phyloP scores from a whole-genome alignment of 1,284 basidiomycete genomes.

The Cystobasidium pallidum region DNA sequence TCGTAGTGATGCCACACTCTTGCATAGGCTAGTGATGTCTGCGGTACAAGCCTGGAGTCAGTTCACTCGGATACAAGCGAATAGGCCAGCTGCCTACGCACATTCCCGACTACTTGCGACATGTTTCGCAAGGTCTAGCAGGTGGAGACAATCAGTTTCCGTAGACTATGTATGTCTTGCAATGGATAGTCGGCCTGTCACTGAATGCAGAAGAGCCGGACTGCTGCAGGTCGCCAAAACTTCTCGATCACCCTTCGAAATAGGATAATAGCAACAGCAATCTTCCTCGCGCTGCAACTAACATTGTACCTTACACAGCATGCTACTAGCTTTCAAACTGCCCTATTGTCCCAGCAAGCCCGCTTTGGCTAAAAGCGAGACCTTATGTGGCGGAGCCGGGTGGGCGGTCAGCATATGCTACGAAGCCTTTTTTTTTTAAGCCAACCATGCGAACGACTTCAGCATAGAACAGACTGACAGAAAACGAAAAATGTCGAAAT shows the following conservation, averaged over 20 bases:
- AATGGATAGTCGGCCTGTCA: background rate
- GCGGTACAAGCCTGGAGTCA: constrained; percentile 13
- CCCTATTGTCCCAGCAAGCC: no score
- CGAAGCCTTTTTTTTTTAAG: no score
- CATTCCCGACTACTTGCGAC: constrained; percentile 43
- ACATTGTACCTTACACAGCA: no score
- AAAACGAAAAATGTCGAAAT: no score
- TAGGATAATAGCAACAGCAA: no score
- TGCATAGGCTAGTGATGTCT: constrained; percentile 92
- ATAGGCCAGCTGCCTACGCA: background rate
- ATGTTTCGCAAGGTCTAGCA: background rate
- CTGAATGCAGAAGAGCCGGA: background rate
- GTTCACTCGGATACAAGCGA: background rate
- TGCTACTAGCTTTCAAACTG: no score
- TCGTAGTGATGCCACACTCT: constrained; percentile 95
- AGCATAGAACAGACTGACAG: no score
- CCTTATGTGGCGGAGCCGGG: no score
- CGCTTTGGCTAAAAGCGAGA: no score
- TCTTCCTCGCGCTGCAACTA: no score
- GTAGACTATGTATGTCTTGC: background rate
- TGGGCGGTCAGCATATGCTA: no score
- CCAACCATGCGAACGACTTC: no score
- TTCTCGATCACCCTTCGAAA: constrained; percentile 1
- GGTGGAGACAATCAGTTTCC: background rate
- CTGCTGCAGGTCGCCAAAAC: constrained; percentile 3